Percentiles rank a stretch among this genome's conserved stretches.
Evolutionary conservation across 1,284 basidiomycete species (phyloP).

Genomic region (Trichosporon coremiiforme): DNA sequence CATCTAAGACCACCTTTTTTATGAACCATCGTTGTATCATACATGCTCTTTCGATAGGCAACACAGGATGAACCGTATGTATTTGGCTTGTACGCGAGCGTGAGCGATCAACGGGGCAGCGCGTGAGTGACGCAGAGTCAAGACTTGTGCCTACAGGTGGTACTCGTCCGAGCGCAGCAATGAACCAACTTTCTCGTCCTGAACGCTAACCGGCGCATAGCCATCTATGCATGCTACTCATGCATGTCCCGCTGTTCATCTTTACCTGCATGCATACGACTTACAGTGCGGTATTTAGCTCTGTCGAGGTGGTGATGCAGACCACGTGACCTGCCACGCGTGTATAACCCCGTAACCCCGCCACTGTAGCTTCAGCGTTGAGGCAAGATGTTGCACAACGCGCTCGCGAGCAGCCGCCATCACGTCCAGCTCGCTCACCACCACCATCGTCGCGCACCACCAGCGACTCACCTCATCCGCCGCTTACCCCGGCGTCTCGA

Average conservation of each 20-base stretch:
- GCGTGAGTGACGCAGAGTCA: too few species aligned
- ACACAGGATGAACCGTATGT: conserved; percentile 2
- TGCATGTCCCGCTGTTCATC: not conserved
- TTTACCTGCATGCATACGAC: too few species aligned
- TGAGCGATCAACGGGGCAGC: too few species aligned
- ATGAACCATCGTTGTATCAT: not conserved
- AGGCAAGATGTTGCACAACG: not conserved
- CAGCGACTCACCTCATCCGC: too few species aligned
- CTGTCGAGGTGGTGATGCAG: not conserved
- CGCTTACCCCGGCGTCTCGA: not conserved
- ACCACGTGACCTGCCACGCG: conserved; percentile 3
- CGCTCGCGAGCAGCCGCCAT: not conserved
- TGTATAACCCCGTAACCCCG: conserved; percentile 2
- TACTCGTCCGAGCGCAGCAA: too few species aligned
- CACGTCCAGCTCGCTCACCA: not conserved
- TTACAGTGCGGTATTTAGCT: too few species aligned
- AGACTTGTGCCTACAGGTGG: too few species aligned
- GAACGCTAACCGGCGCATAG: too few species aligned
- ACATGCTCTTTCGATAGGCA: conserved; percentile 1
- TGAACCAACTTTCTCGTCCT: too few species aligned
- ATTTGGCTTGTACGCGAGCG: not conserved
- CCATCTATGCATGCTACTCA: not conserved
- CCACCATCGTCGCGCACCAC: too few species aligned
- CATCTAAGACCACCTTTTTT: not conserved
- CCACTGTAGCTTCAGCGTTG: not conserved